Evolutionary conservation across 2,329 filamentous ascomycete species (phyloP).

Genomic region (Xylaria polymorpha): DNA sequence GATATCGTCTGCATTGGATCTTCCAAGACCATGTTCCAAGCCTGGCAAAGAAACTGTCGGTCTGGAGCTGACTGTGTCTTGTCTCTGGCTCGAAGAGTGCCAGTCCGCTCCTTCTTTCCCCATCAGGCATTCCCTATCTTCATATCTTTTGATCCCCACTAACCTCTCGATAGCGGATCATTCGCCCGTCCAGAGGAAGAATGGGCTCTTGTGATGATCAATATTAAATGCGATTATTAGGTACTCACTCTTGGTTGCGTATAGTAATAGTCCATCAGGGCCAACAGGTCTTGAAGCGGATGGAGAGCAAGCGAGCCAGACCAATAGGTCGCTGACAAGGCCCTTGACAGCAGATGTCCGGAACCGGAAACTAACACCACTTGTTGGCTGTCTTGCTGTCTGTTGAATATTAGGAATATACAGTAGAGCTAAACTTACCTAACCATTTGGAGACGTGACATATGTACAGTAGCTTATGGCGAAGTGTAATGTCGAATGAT

Average conservation of each 20-base stretch:
- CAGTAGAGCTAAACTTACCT: constrained; percentile 22
- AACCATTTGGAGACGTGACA: constrained; percentile 15
- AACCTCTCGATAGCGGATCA: constrained; percentile 3
- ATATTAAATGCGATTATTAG: background rate
- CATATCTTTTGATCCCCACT: constrained; percentile 24
- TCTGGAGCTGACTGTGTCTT: constrained; percentile 38
- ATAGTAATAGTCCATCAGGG: constrained; percentile 3
- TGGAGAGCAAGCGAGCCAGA: constrained; percentile 16
- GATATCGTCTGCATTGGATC: constrained; percentile 37
- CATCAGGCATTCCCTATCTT: constrained; percentile 33
- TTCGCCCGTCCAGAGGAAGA: constrained; percentile 10
- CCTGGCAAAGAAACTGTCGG: constrained; percentile 34
- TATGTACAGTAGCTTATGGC: constrained; percentile 7
- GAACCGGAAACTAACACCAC: constrained; percentile 31
- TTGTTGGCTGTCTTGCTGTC: constrained; percentile 5
- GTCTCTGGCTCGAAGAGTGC: constrained; percentile 23
- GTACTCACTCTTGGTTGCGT: constrained; percentile 1
- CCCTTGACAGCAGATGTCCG: constrained; percentile 20
- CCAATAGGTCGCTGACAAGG: constrained; percentile 35
- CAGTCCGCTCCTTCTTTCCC: constrained; percentile 21
- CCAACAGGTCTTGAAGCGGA: constrained; percentile 1
- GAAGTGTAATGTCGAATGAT: background rate
- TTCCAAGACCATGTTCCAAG: constrained; percentile 33
- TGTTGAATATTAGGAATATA: constrained; percentile 3
- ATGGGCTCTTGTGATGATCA: background rate